A percentile compares a stretch with the other conserved stretches of the same genome.
These are phyloP conservation scores for Lantana camara DNA, from an alignment of 257 asterid genomes.

Conservation along the genomic window DNA sequence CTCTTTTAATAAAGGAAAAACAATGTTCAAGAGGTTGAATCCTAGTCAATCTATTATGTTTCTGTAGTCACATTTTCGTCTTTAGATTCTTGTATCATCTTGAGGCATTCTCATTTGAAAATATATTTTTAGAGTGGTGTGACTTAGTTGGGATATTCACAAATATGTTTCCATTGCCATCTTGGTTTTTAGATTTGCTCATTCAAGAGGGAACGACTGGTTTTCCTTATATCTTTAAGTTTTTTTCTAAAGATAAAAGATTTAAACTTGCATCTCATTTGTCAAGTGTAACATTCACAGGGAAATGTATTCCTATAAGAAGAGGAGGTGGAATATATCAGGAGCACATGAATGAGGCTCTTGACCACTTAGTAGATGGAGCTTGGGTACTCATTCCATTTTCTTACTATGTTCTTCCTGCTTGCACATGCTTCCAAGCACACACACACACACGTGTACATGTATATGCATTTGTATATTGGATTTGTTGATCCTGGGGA, in stretches of 20 bases:
- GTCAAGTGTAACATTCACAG: conserved; percentile 44
- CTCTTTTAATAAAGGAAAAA: neutral
- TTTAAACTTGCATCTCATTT: conserved; percentile 19
- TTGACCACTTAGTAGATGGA: conserved; percentile 79
- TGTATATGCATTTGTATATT: neutral
- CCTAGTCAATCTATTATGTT: neutral
- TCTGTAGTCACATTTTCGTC: neutral
- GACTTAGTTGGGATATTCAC: conserved; percentile 8
- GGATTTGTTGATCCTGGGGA: neutral
- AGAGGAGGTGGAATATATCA: conserved; percentile 98
- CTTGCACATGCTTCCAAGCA: conserved; percentile 3
- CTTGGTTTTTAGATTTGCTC: neutral
- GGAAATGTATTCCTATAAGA: conserved; percentile 94
- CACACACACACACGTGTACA: neutral
- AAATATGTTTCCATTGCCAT: conserved; percentile 11
- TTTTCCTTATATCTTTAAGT: neutral
- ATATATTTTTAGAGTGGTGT: conserved; percentile 10
- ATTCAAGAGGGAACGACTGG: too few relatives aligned
- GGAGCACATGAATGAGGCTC: conserved; percentile 96
- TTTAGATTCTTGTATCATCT: neutral
- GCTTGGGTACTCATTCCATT: conserved; percentile 68
- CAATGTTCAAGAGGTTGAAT: too few relatives aligned
- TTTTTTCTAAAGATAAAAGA: neutral
- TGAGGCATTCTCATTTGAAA: conserved; percentile 11
- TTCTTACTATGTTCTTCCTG: conserved; percentile 2